Percentiles rank a stretch among this genome's conserved stretches.
Evolutionary conservation across 2,329 filamentous ascomycete genomes (phyloP).

Genomic region (Colletotrichum gigasporum): DNA sequence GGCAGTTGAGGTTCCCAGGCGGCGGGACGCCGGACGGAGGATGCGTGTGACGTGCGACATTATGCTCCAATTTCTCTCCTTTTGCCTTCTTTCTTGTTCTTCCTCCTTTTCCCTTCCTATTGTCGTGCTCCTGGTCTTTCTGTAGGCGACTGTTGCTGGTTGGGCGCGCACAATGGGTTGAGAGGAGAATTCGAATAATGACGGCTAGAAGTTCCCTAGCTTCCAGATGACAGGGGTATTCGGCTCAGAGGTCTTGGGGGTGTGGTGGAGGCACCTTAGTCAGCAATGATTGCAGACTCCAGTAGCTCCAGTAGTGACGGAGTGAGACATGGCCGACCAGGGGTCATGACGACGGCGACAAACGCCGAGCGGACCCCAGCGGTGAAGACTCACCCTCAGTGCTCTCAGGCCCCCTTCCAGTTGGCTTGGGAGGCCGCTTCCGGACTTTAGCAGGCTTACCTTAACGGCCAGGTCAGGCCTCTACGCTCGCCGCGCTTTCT

Average conservation of each 20-base stretch:
- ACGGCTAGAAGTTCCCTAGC: no score
- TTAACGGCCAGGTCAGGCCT: neutral
- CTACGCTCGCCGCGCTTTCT: neutral
- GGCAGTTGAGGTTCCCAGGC: constrained; percentile 29
- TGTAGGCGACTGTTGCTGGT: no score
- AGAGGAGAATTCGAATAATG: no score
- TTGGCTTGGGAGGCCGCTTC: constrained; percentile 13
- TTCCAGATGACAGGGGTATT: no score
- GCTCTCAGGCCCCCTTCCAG: neutral
- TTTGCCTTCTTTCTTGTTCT: neutral
- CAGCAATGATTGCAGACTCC: neutral
- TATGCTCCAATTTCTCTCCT: no score
- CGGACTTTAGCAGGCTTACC: constrained; percentile 7
- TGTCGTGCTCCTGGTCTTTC: no score
- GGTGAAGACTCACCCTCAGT: constrained; percentile 1
- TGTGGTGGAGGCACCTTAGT: no score
- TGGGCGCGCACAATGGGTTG: no score
- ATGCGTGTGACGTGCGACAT: constrained; percentile 29
- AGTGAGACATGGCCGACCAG: neutral
- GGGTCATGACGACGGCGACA: neutral
- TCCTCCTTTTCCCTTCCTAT: neutral
- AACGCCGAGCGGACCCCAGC: neutral
- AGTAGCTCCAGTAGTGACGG: no score
- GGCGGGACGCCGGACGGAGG: constrained; percentile 35
- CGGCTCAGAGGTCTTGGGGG: no score